Conservation (phyloP, 257 asterid genomes). For the Capsicum pubescens region DNA sequence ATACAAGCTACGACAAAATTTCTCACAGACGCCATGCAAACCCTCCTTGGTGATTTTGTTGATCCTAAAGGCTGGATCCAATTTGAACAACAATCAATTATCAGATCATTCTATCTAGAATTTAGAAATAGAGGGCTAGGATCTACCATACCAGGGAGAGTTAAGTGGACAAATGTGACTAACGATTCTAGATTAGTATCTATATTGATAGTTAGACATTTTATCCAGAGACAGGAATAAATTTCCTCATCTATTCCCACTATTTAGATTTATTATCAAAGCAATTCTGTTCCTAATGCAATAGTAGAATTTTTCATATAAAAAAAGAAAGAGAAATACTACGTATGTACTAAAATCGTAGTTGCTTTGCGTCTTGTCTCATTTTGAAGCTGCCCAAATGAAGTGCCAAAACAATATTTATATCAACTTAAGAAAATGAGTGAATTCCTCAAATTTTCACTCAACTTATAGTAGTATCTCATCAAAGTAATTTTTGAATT, state of each 20-base stretch:
- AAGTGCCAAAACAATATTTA: too few species aligned
- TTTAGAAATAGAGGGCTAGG: neutral
- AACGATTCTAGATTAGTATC: neutral
- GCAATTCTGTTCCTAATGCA: neutral
- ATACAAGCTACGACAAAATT: too few species aligned
- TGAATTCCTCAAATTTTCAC: too few species aligned
- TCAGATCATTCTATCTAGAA: neutral
- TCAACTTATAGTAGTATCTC: too few species aligned
- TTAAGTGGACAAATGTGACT: neutral
- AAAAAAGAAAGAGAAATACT: too few species aligned
- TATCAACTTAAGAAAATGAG: too few species aligned
- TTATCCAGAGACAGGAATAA: neutral
- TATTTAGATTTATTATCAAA: neutral
- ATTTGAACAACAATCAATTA: neutral
- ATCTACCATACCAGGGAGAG: neutral
- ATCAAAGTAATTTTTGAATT: too few species aligned
- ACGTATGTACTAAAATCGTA: too few species aligned
- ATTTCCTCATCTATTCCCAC: neutral
- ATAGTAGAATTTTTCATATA: too few species aligned
- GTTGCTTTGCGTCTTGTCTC: too few species aligned
- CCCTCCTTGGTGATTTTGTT: neutral
- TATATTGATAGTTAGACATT: neutral
- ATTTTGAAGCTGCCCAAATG: too few species aligned
- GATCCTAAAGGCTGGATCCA: neutral
- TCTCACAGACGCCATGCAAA: neutral